Base-by-base conservation (phyloP, 2,329 filamentous ascomycete genomes). In the Penicillium sp. region DNA sequence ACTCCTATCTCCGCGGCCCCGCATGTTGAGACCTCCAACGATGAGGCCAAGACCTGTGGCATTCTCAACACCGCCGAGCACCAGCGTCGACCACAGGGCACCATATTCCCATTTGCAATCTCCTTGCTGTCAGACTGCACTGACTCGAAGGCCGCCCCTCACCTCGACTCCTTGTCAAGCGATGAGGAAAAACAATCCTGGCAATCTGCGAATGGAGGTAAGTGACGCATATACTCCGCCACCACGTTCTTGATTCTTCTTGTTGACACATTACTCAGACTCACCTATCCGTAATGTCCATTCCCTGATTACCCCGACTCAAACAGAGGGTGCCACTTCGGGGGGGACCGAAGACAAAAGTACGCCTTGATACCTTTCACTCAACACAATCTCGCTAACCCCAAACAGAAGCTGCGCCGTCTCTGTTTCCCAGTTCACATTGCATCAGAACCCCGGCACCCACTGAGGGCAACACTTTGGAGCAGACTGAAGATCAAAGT, bases 401-500 rank as follows among this genome's bases (percentile, higher is more conserved):
- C 43, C 16, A 22, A 13, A 16, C 24, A 50, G 47, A 44, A 44
- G 24, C n/a, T 45, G 27, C 40, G 27, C 27, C 40, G 46, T 24
- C 46, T 48, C 38, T 13, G 11, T 16, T 18, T 18, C 27, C 38
- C 25, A 38, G 9, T 27, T 27, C 31, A 18, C n/a, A 36, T 28
- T 13, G 10, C 33, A 25, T n/a, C 6, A 42, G 24, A n/a, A 24
- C 27, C n/a, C 38, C 46, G 14, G 16, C 36, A 5, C 20, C 18
- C 25, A 22, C 27, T 39, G 22, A 44, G 39, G 31, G 46, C 13
- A 22, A 5, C 20, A 10, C 40, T 49, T 49, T 30, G 46, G 46
- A 49, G 46, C 46, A 43, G 40, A 43, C 46, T 39, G 46, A 49
- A 49, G 40, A 14, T 9, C 44, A 49, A 49, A 27, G 46, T 49